A percentile compares a stretch with the other conserved stretches of the same genome.
phyloP scores from a whole-genome alignment of 75 land plant genomes.

The Chamaecyparis obtusa region DNA sequence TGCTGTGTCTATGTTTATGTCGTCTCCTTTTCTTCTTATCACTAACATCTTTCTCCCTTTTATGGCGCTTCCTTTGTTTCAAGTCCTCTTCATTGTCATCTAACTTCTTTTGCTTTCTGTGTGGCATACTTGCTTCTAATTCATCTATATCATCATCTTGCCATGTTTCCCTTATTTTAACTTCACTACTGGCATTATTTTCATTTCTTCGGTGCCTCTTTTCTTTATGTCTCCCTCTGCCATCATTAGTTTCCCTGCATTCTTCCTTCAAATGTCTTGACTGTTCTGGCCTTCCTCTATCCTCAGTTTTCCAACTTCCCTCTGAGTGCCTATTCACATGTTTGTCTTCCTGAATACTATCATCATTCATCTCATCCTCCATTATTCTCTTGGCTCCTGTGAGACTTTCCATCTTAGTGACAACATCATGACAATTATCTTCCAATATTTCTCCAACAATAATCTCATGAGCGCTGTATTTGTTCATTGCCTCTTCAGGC shows the following conservation, averaged over 20 bases:
- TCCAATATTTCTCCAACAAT: not conserved
- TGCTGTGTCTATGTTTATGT: constrained; percentile 15
- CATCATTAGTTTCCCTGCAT: not conserved
- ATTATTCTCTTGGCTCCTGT: not conserved
- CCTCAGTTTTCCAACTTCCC: not conserved
- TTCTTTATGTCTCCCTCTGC: not conserved
- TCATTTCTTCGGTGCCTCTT: not conserved
- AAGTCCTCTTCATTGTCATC: not conserved
- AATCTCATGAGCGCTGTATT: not conserved
- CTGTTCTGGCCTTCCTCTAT: not conserved
- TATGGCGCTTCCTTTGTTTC: not conserved
- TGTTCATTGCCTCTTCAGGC: not conserved
- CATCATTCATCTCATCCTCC: not conserved
- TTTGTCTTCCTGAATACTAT: not conserved
- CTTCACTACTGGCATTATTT: not conserved
- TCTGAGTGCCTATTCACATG: not conserved
- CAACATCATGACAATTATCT: not conserved
- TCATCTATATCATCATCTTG: not conserved
- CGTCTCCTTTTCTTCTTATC: constrained; percentile 26
- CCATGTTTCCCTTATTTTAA: not conserved
- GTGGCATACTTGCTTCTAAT: not conserved
- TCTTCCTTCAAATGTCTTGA: not conserved
- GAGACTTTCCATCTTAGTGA: not conserved
- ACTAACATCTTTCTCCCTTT: constrained; percentile 18
- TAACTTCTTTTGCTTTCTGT: not conserved